These are phyloP conservation scores for Vigna radiata DNA, from an alignment of 306 rosid species.

Conservation along the genomic window DNA sequence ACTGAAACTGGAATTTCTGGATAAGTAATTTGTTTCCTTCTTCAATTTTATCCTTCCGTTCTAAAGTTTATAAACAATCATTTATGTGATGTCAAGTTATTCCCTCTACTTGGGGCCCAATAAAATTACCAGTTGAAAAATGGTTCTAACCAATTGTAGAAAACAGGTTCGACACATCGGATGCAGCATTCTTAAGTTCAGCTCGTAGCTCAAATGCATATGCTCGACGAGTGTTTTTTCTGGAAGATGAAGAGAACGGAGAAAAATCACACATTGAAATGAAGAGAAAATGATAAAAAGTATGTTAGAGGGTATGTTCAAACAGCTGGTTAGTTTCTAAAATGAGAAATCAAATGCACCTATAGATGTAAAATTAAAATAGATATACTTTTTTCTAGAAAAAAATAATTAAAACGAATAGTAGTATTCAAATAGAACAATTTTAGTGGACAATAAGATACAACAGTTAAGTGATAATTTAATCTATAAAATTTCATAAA, in stretches of 20 bases:
- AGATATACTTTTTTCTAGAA: too few relatives aligned
- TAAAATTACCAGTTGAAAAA: slow-evolving; percentile 29
- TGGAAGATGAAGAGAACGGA: slow-evolving; percentile 32
- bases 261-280: background rate
- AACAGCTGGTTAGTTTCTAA: background rate
- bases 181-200: slow-evolving; percentile 97
- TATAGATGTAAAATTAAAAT: too few relatives aligned
- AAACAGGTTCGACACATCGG: slow-evolving; percentile 88
- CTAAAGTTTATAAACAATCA: slow-evolving; percentile 51
- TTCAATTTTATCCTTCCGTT: slow-evolving; percentile 92
- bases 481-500: too few relatives aligned
- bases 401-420: too few relatives aligned
- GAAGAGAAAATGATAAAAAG: slow-evolving; percentile 11
- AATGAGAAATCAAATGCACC: too few relatives aligned
- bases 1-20: slow-evolving; percentile 77
- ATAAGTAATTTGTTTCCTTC: slow-evolving; percentile 78
- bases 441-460: too few relatives aligned
- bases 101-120: background rate
- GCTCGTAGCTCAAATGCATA: slow-evolving; percentile 82
- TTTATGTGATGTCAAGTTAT: slow-evolving; percentile 18
- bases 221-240: slow-evolving; percentile 89
- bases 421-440: too few relatives aligned
- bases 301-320: background rate
- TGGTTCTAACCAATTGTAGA: slow-evolving; percentile 81
- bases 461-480: too few relatives aligned